Evolutionary conservation across 176 grass and related monocot genomes (phyloP), one percentile per base, ranked within the genome.

Genomic region (Leersia perrieri): DNA sequence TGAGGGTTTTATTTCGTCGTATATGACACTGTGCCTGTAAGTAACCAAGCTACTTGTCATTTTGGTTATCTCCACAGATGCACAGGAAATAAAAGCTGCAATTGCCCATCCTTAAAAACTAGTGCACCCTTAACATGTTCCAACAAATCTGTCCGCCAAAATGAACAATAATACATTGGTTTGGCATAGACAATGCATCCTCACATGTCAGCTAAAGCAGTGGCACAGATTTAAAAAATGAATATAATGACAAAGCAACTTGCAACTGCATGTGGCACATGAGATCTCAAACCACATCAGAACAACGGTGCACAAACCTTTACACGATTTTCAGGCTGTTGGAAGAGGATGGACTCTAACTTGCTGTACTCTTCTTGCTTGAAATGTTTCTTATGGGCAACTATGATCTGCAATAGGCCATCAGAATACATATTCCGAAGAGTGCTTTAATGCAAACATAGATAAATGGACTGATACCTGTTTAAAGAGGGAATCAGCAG

Each of bases 401-500:
- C 85, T 76, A 98, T 85, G 38, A 98, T 92, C 95, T 98, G 80
- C 82, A 88, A 86, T 15, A 72, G 41, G 65, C 80, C 69, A 78
- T 64, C 33, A 80, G 47, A 27, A 83, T 62, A 75, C 23, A 80
- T 9, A 60, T 23, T 63, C 63, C 32, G 81, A 13, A 66, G 66
- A 33, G 30, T 32, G 36, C 73, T 51, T 74, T 38, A 38, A 85
- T 34, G 73, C 33, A 47, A 79, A 63, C 29, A 80, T 12, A 65
- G 71, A 76, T 73, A 64, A 81, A 64, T 69, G 53, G 26, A 75
- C 22, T 10, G 47, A 60, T 72, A 98, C 95, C 90, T 98, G 89
- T 84, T 87, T 98, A 80, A 98, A 98, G 34, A 98, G 92, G 55
- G 80, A 88, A 87, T 91, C 82, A 18, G 92, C 92, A 87, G 84